Conservation (phyloP, 352 stramenopile genomes). For the Aphanomyces astaci region DNA sequence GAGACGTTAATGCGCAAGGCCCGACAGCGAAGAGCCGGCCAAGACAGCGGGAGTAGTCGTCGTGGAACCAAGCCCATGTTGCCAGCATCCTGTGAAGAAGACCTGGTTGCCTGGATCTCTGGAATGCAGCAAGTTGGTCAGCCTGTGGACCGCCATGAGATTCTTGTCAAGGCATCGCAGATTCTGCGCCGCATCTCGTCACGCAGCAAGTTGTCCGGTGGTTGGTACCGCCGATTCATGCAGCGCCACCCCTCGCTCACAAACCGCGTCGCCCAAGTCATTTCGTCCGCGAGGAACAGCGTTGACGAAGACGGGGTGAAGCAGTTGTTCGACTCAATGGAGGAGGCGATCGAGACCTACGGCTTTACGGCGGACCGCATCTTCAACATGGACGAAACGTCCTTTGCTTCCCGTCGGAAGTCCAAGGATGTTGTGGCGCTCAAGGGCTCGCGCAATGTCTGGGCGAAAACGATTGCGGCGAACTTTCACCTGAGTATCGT, state of each 20-base stretch:
- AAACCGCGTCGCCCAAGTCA: slow-evolving; percentile 16
- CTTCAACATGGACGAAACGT: slow-evolving; percentile 33
- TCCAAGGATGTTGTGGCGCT: slow-evolving; percentile 24
- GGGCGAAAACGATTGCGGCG: slow-evolving; percentile 6
- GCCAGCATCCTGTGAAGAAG: neutral
- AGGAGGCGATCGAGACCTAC: too few relatives aligned
- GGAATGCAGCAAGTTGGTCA: slow-evolving; percentile 22
- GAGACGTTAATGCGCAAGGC: neutral
- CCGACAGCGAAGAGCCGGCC: neutral
- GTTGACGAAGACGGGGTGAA: slow-evolving; percentile 6
- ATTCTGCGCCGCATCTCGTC: neutral
- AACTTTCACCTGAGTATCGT: slow-evolving; percentile 32
- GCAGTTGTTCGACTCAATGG: slow-evolving; percentile 21
- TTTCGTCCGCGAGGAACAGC: slow-evolving; percentile 22
- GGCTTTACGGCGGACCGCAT: too few relatives aligned
- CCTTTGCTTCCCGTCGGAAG: slow-evolving; percentile 20
- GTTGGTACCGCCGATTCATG: slow-evolving; percentile 28
- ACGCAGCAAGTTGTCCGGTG: neutral
- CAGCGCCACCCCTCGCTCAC: slow-evolving; percentile 20
- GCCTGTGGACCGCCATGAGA: slow-evolving; percentile 12
- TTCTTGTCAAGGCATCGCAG: slow-evolving; percentile 24
- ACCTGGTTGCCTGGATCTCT: slow-evolving; percentile 25
- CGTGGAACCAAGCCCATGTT: neutral
- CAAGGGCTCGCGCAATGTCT: slow-evolving; percentile 28
- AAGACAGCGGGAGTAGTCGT: neutral